These are phyloP conservation scores for Pulchroboletus neoregius DNA, from an alignment of 1,284 basidiomycete genomes.

Conservation along the genomic window DNA sequence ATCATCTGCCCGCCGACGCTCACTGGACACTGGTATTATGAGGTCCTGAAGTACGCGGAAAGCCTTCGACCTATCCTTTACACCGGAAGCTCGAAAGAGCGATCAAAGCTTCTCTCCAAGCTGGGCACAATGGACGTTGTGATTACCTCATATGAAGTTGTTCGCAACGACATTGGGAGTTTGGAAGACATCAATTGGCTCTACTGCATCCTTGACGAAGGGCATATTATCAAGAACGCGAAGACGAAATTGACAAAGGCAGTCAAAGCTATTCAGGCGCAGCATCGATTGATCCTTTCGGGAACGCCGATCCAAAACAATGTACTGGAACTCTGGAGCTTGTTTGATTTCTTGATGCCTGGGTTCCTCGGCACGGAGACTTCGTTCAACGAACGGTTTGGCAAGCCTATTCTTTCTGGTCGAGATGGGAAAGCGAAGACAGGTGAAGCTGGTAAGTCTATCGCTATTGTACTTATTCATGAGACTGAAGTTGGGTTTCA, in stretches of 20 bases:
- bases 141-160: conserved; percentile 96
- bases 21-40: conserved; percentile 98
- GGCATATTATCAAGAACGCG: conserved; percentile 98
- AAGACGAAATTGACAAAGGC: conserved; percentile 98
- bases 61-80: conserved; percentile 87
- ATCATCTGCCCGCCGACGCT: conserved; percentile 97
- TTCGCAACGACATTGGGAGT: conserved; percentile 88
- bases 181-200: conserved; percentile 82
- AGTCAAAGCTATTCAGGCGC: conserved; percentile 86
- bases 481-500: conserved; percentile 4
- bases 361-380: conserved; percentile 94
- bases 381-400: conserved; percentile 95
- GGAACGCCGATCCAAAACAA: conserved; percentile 99
- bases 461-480: not conserved
- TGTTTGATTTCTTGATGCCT: conserved; percentile 99
- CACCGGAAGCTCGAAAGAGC: conserved; percentile 85
- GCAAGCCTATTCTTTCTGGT: conserved; percentile 94
- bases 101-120: conserved; percentile 66
- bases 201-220: conserved; percentile 98
- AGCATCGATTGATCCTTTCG: conserved; percentile 92
- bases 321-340: conserved; percentile 95
- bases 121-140: conserved; percentile 80
- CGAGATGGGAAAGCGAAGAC: conserved; percentile 95
- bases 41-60: conserved; percentile 90
- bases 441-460: conserved; percentile 79